Evolutionary conservation across 2,329 filamentous ascomycete species (phyloP), one percentile per base, ranked within the genome.

Genomic region (Apiospora malaysiana): DNA sequence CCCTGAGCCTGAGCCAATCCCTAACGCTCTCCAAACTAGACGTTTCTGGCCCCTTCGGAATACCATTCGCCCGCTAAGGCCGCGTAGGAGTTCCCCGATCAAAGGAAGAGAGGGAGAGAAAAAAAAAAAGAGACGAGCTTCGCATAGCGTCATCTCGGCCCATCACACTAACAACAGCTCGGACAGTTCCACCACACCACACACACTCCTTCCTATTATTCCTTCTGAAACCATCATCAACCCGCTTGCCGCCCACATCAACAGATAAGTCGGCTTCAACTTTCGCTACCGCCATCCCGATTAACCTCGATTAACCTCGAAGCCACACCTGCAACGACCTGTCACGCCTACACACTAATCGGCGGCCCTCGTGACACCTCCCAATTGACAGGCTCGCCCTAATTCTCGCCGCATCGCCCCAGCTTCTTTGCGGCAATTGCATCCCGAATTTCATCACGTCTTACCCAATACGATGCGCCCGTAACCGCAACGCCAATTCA

Each of bases 401-500:
- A 63, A 12, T 63, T 40, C 18, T 40, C 18, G 56, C 21, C 56
- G 32, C 56, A 40, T n/a, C 27, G 4, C 18, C 27, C 18, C 56
- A n/a, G 32, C 56, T 40, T 40, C 56, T n/a, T n/a, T 40, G 56
- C 56, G 56, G 56, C 56, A 37, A 63, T 40, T 63, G 56, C 56
- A 63, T 23, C 27, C 10, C 21, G 27, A 12, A 2, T 23, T 40
- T 25, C 14, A 14, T 40, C 21, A 10, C 56, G 1, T 32, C 32
- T 27, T 37, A 46, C 40, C 40, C 23, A 43, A 49, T 73, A 73
- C 71, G 72, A 78, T 78, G 77, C 74, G 73, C 72, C 74, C 73
- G 66, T 77, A 79, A 81, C 74, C 74, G 70, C 77, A 80, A 74
- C 73, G 70, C 83, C 83, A 85, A 84, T 83, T 84, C 83, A 87